Percentiles rank a stretch among this genome's conserved stretches.
phyloP scores from a whole-genome alignment of 2,329 filamentous ascomycete genomes.

The Monosporascus sp. region DNA sequence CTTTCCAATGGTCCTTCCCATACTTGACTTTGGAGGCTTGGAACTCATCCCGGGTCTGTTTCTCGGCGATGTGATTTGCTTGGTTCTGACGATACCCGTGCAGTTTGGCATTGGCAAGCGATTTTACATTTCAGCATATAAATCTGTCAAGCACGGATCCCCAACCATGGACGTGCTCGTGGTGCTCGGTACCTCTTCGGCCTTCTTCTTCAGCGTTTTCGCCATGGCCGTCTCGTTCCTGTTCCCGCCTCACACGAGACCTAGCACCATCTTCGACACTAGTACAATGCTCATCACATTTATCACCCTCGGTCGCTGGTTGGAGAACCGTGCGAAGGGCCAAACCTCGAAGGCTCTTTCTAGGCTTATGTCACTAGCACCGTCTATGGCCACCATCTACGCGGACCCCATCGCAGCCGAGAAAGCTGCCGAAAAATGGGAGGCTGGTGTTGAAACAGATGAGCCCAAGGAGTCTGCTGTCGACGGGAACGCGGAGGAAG shows the following conservation, averaged over 20 bases:
- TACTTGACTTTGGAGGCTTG: constrained; percentile 70
- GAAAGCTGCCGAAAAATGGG: constrained; percentile 81
- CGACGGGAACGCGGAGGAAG: constrained; percentile 64
- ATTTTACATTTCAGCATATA: constrained; percentile 91
- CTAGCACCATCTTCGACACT: constrained; percentile 90
- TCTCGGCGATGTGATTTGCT: constrained; percentile 80
- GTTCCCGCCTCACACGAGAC: constrained; percentile 69
- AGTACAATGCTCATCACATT: constrained; percentile 98
- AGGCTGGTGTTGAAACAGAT: constrained; percentile 33
- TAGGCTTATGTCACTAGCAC: constrained; percentile 88
- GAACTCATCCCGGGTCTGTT: constrained; percentile 69
- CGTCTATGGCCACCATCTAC: constrained; percentile 96
- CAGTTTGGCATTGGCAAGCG: constrained; percentile 95
- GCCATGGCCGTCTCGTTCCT: constrained; percentile 80
- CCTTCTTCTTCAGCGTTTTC: constrained; percentile 91
- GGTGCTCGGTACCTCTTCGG: constrained; percentile 86
- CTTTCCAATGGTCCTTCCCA: constrained; percentile 76
- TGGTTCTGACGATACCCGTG: constrained; percentile 81
- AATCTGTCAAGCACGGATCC: constrained; percentile 81
- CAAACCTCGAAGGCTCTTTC: constrained; percentile 94
- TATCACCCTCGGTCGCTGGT: constrained; percentile 80
- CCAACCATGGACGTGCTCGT: constrained; percentile 98
- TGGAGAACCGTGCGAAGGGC: constrained; percentile 93
- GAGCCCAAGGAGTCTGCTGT: constrained; percentile 40
- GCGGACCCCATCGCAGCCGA: constrained; percentile 88